A percentile compares a stretch with the other conserved stretches of the same genome.
These are phyloP conservation scores for Chaetoceros muelleri DNA, from an alignment of 108 stramenopile genomes.

Conservation along the genomic window DNA sequence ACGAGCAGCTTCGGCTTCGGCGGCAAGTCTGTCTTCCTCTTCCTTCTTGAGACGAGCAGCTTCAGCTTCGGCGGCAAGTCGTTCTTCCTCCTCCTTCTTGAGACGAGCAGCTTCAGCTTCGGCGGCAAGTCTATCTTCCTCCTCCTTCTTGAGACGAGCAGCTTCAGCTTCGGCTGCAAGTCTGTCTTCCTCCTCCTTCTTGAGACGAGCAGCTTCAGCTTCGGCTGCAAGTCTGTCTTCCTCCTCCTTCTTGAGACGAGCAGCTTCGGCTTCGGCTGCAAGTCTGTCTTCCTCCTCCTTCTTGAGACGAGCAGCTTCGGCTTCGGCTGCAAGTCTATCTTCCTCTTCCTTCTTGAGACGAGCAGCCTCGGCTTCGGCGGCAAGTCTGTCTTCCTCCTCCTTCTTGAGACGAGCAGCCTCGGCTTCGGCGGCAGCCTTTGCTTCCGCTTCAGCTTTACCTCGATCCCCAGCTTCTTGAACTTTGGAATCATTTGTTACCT, in stretches of 20 bases:
- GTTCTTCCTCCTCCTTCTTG: not conserved
- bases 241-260: too few species aligned
- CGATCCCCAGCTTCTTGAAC: conserved; percentile 7
- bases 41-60: not conserved
- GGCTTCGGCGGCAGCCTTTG: conserved; percentile 4
- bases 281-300: too few species aligned
- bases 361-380: conserved; percentile 12
- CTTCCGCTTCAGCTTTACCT: conserved; percentile 9
- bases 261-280: too few species aligned
- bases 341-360: too few species aligned
- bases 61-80: not conserved
- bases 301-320: too few species aligned
- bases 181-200: not conserved
- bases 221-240: too few species aligned
- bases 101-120: not conserved
- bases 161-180: not conserved
- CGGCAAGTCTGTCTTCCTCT: not conserved
- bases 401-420: conserved; percentile 10
- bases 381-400: conserved; percentile 5
- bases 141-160: conserved; percentile 2
- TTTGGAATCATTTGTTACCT: not conserved
- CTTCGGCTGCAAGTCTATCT: too few species aligned
- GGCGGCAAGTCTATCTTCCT: conserved; percentile 27
- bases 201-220: not conserved
- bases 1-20: not conserved